phyloP scores from a whole-genome alignment of 2,329 filamentous ascomycete species.

The Colletotrichum sp. region DNA sequence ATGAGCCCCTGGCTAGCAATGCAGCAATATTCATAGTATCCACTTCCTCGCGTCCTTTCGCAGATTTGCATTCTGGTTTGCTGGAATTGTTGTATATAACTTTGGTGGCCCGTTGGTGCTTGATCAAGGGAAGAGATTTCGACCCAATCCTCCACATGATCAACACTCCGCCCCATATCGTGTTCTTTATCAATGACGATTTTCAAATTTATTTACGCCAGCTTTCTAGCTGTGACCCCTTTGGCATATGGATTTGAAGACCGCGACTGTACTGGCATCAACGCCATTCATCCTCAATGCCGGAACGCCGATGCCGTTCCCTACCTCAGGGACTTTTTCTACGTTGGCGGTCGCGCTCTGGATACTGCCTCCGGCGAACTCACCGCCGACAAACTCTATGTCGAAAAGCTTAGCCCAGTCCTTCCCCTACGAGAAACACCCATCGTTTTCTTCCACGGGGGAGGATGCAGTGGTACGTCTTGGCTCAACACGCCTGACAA shows the following conservation, averaged over 20 bases:
- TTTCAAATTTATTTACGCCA: background rate
- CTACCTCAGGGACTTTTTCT: slow-evolving; percentile 33
- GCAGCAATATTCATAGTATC: background rate
- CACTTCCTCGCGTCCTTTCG: background rate
- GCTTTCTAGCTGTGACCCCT: background rate
- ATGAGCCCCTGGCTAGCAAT: background rate
- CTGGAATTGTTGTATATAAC: background rate
- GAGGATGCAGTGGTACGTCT: background rate
- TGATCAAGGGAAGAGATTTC: background rate
- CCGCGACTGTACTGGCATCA: background rate
- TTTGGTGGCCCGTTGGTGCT: background rate
- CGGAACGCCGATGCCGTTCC: slow-evolving; percentile 4
- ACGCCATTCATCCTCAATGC: background rate
- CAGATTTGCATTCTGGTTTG: background rate
- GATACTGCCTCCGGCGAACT: slow-evolving; percentile 31
- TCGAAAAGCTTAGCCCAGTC: slow-evolving; percentile 49
- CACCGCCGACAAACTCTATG: slow-evolving; percentile 54
- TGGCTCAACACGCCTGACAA: slow-evolving; percentile 53
- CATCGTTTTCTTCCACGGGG: slow-evolving; percentile 8
- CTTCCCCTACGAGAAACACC: background rate
- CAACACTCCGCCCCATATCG: background rate
- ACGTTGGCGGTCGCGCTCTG: slow-evolving; percentile 39
- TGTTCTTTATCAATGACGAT: background rate
- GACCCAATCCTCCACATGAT: background rate
- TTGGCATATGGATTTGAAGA: background rate